Percentiles rank a stretch among this genome's conserved stretches.
phyloP scores from a whole-genome alignment of 1,284 basidiomycete genomes.

The Papiliotrema fonsecae region DNA sequence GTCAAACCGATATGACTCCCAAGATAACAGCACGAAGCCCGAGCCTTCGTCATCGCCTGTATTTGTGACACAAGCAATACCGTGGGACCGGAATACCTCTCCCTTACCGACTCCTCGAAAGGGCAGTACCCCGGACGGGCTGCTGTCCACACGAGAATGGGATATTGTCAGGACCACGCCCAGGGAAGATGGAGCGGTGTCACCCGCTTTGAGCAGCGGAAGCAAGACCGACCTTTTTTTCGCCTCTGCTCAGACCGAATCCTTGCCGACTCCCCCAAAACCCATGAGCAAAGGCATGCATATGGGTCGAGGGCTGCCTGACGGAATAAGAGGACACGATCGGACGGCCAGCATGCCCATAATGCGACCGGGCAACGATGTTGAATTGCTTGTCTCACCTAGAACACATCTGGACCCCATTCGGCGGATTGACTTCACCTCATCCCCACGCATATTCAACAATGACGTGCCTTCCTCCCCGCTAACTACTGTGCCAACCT shows the following conservation, averaged over 20 bases:
- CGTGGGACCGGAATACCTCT: conserved; percentile 3
- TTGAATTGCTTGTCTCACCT: background rate
- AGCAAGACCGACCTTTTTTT: conserved; percentile 44
- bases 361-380: background rate
- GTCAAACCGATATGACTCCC: background rate
- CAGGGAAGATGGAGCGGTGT: conserved; percentile 13
- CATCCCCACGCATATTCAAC: background rate
- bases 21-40: conserved; percentile 4
- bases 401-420: conserved; percentile 6
- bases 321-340: conserved; percentile 6
- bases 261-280: conserved; percentile 33
- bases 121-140: background rate
- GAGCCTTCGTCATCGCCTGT: background rate
- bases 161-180: background rate
- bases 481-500: conserved; percentile 11
- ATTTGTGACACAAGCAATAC: background rate
- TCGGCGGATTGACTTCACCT: background rate
- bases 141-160: background rate
- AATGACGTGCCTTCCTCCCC: conserved; percentile 6
- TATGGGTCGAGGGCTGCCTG: conserved; percentile 17
- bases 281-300: conserved; percentile 12
- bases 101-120: conserved; percentile 16
- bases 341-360: conserved; percentile 11
- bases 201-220: conserved; percentile 30
- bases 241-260: conserved; percentile 15